Evolutionary conservation across 148 eudicot genomes (phyloP), one percentile per base, ranked within the genome.

Genomic region (Hydrangea macrophylla): DNA sequence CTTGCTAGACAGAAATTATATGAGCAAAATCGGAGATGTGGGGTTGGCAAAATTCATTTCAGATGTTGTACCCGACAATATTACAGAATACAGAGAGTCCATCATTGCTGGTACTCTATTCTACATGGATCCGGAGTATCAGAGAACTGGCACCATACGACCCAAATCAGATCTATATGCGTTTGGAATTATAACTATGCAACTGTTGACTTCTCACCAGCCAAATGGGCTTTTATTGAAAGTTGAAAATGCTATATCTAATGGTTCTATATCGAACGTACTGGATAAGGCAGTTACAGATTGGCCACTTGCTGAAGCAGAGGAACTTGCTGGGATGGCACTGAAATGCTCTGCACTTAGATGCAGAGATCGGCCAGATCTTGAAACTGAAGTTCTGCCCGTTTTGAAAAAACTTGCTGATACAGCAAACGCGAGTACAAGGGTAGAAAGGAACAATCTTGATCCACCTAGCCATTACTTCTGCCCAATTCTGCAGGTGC

Each of bases 341-440:
- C 64, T 91, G 45, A 82, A 71, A 31, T 91, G 97, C 72, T 83
- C 81, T 42, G 78, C 68, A 25, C 88, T 91, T 53, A 84, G 94
- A 30, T 91, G 97, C 68, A 84, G 95, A 72, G 97, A 88, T 54
- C 80, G 97, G 73, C 97, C 95, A 0, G 97, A 91, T 63, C 95
- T 91, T 70, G 97, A 89, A 50, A 84, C 73, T 5, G 87, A 76
- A 32, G 87, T 89, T 26, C 76, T 92, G 26, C 97, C 90, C 1
- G 58, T 81, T 62, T 62, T 92, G 79, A 92, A 76, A 64, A 85
- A 74, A 73, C 87, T 92, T 58, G 89, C 87, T 58, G 96, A 89
- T 63, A 63, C 79, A 68, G 88, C 96, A 24, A 84, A 87, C 65
- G 82, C 83, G 62, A 73, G 78, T 50, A 75, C 70, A 74, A 77